These are phyloP conservation scores for Haplosporangium sp. DNA, from an alignment of 371 early-diverging fungal genomes.

Conservation along the genomic window DNA sequence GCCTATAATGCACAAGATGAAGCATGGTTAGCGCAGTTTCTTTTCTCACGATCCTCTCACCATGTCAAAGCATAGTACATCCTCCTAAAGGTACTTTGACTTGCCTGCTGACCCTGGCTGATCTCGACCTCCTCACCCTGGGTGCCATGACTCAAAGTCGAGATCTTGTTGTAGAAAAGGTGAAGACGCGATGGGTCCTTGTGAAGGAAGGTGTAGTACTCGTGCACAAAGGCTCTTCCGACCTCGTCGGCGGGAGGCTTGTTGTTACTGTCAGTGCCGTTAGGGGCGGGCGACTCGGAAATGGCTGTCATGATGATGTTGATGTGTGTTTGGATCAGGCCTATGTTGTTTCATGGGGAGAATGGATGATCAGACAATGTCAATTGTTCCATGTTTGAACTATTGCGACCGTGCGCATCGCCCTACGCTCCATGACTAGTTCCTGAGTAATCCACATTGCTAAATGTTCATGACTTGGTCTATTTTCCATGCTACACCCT, in stretches of 20 bases:
- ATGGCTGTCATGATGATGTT: slow-evolving; percentile 17
- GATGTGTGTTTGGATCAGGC: neutral
- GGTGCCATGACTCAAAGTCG: slow-evolving; percentile 80
- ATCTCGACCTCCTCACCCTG: slow-evolving; percentile 79
- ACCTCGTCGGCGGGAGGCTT: slow-evolving; percentile 67
- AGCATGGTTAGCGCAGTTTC: too few relatives aligned
- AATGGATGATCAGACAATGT: too few relatives aligned
- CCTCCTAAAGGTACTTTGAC: slow-evolving; percentile 7
- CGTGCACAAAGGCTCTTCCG: slow-evolving; percentile 93
- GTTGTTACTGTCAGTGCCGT: slow-evolving; percentile 2
- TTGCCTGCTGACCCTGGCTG: slow-evolving; percentile 77
- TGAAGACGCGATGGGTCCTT: slow-evolving; percentile 84
- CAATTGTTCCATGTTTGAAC: too few relatives aligned
- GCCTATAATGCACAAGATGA: too few relatives aligned
- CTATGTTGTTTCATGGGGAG: too few relatives aligned
- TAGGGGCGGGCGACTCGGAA: slow-evolving; percentile 5
- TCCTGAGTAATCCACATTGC: too few relatives aligned
- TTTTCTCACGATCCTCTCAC: too few relatives aligned
- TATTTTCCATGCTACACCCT: too few relatives aligned
- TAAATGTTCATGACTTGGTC: too few relatives aligned
- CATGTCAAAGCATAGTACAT: too few relatives aligned
- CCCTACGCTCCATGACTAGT: too few relatives aligned
- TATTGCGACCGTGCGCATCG: too few relatives aligned
- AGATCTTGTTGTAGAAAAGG: slow-evolving; percentile 86
- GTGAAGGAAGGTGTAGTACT: slow-evolving; percentile 94